Evolutionary conservation across 352 stramenopile species (phyloP), one percentile per base, ranked within the genome.

Genomic region (Peronospora farinosa): DNA sequence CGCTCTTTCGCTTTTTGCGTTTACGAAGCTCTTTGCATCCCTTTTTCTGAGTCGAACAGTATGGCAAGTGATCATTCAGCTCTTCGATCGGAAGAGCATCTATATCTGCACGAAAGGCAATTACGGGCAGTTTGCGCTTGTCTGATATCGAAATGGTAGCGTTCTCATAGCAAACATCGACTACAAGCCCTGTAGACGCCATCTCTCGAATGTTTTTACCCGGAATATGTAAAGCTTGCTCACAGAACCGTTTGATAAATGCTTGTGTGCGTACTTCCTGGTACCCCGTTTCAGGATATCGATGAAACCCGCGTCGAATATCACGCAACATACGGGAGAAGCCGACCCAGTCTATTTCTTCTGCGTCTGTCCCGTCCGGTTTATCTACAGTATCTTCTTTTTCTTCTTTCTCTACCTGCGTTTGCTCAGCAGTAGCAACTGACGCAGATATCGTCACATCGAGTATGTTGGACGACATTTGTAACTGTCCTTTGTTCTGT

Each of bases 41-140:
- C 31, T 79, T 75, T 51, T 83, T 87, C 50, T 82, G 62, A 15
- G 72, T 86, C 9, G 81, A 92, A 42, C 74, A 86, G 44, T 90
- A 90, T 2, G 78, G 69, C 54, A 92, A 56, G 55, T 89, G 75
- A 12, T 86, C 65, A 41, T 89, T 92, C 45, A 84, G 49, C 50
- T 93, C 82, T 54, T 87, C 61, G 57, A 98, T 97, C 3, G 93
- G 92, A 11, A 98, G 62, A 11, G 88, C 93, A 65, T 98, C 95
- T 86, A 98, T 98, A 63, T 98, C 95, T 7, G 95, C 89, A 37
- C 95, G 78, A 41, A 98, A 84, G 3, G 95, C 79, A 5, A 98
- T 53, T 40, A 95, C 94, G 0, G 88, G 91, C 10, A 80, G 41
- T 47, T 80, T 81, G 39, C 75, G 67, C 30, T 77, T 73, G 27